Evolutionary conservation across 805 yeast species (phyloP), one percentile per base, ranked within the genome.

Genomic region (Torulaspora maleeae): DNA sequence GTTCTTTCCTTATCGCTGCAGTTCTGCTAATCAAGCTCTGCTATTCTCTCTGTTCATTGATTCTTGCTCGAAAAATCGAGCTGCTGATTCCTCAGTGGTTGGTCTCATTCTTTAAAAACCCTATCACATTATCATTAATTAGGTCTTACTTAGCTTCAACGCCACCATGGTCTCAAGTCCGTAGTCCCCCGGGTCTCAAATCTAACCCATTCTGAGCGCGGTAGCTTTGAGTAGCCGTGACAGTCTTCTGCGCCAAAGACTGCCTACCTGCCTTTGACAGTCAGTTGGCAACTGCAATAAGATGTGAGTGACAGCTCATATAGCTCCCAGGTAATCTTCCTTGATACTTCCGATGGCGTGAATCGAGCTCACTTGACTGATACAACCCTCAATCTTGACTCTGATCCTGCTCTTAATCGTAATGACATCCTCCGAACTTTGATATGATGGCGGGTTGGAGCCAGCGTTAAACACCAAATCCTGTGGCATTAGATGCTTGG

Each of bases 371-470:
- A 93, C 99, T 69, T 95, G 98, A 11, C 97, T 86, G 63, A 97
- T 79, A 24, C 96, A 93, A 69, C 98, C 99, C 43, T 91, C 96
- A 37, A 93, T 88, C 72, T 93, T 93, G 56, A 93, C 81, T 65
- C 99, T 79, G 27, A 93, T 93, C 55, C 91, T 80, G 44, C 95
- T 82, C 32, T 97, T 96, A 66, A 91, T 91, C 62, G 87, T 95
- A 37, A 93, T 88, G 51, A 87, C 83, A 70, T 91, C 98, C 58
- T 93, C 99, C 17, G 91, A 93, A 50, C 91, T 82, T 52, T 86
- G 95, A 66, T 88, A 93, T 5, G 97, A 95, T n/a, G 99, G 99
- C 8, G 99, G 99, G 58, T 91, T 90, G 27, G 96, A 90, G 16
- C 95, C 84, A 6, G 98, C 96, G 56, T 90, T 91, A 67, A 83